Conservation (phyloP, 2,329 filamentous ascomycete genomes). For the Pyrenochaeta sp. region DNA sequence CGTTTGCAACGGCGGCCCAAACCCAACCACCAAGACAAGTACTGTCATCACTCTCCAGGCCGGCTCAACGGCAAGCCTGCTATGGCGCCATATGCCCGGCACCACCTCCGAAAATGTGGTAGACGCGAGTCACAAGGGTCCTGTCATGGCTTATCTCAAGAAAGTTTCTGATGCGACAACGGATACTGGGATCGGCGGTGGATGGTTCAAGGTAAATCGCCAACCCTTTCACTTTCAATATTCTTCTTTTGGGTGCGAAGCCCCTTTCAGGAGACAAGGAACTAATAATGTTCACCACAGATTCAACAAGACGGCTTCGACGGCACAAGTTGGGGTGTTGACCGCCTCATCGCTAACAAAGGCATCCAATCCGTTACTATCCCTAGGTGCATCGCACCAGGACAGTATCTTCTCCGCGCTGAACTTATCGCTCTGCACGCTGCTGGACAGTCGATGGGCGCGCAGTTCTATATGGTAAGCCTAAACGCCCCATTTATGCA, state of each 20-base stretch:
- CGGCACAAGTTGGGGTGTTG: conserved; percentile 55
- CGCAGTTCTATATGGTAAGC: conserved; percentile 57
- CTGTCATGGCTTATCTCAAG: conserved; percentile 32
- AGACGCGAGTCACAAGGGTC: conserved; percentile 8
- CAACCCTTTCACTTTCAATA: no score
- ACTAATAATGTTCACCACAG: no score
- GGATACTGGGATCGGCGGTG: conserved; percentile 42
- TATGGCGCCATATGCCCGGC: conserved; percentile 61
- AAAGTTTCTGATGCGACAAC: conserved; percentile 47
- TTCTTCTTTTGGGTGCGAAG: no score
- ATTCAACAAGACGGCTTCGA: conserved; percentile 47
- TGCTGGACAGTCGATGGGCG: conserved; percentile 42
- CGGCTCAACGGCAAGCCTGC: conserved; percentile 58
- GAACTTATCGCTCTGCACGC: conserved; percentile 59
- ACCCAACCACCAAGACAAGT: conserved; percentile 41
- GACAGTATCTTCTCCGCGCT: conserved; percentile 54
- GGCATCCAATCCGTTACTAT: conserved; percentile 53
- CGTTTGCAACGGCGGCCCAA: conserved; percentile 56
- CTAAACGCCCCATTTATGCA: no score
- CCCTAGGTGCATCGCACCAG: conserved; percentile 45
- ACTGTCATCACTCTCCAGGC: conserved; percentile 57
- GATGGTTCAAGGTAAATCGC: conserved; percentile 51
- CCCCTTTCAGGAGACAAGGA: no score
- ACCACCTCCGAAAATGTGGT: background rate
- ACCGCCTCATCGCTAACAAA: conserved; percentile 54